These are phyloP conservation scores for Xylaria polymorpha DNA, from an alignment of 2,329 filamentous ascomycete genomes.

Conservation along the genomic window DNA sequence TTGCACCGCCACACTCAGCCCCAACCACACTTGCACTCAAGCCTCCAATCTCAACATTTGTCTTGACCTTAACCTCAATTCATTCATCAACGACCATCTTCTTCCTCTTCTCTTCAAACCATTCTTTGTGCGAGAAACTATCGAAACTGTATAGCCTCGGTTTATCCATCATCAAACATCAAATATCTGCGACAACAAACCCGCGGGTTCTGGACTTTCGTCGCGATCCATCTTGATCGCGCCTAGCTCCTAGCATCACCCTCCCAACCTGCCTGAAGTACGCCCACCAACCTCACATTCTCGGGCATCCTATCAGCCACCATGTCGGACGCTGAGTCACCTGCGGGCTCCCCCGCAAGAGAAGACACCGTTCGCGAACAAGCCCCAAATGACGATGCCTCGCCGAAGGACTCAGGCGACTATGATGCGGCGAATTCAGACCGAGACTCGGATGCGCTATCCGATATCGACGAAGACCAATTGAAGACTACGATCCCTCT, in stretches of 20 bases:
- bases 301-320: background rate
- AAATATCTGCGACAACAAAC: background rate
- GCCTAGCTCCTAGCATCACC: background rate
- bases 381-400: constrained; percentile 45
- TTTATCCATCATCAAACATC: background rate
- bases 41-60: constrained; percentile 2
- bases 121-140: background rate
- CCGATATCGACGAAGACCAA: constrained; percentile 76
- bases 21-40: constrained; percentile 5
- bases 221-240: background rate
- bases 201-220: background rate
- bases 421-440: constrained; percentile 61
- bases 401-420: constrained; percentile 53
- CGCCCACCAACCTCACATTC: background rate
- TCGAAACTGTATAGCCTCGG: too few species aligned
- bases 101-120: background rate
- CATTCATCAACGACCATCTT: constrained; percentile 1
- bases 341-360: constrained; percentile 53
- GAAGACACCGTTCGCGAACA: constrained; percentile 45
- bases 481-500: constrained; percentile 74
- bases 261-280: background rate
- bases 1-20: constrained; percentile 9
- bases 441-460: constrained; percentile 69
- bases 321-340: constrained; percentile 62
- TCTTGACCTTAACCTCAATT: constrained; percentile 11